Conservation (phyloP, 129 eudicot species). For the Artemisia annua region DNA sequence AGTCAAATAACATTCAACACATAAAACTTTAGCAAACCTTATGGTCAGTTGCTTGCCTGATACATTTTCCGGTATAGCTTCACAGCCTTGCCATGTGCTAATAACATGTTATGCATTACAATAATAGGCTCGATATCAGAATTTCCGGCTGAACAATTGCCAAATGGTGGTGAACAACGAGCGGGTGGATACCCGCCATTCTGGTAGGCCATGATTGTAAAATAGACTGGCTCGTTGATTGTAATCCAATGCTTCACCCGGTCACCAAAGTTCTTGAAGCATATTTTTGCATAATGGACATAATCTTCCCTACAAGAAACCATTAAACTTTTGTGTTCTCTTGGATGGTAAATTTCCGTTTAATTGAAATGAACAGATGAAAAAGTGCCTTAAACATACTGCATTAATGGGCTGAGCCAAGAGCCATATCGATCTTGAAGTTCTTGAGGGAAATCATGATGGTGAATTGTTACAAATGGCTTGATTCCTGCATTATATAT, state of each 20-base stretch:
- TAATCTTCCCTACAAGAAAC: conserved; percentile 66
- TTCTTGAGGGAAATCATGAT: conserved; percentile 75
- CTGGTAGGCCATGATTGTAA: conserved; percentile 46
- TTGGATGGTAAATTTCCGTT: too few relatives aligned
- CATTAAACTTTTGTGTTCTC: neutral
- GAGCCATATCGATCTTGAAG: conserved; percentile 72
- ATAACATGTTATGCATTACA: conserved; percentile 66
- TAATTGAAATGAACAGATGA: neutral
- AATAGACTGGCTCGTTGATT: conserved; percentile 81
- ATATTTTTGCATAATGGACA: conserved; percentile 59
- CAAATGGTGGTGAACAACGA: conserved; percentile 83
- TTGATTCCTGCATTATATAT: conserved; percentile 47
- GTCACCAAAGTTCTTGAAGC: conserved; percentile 70
- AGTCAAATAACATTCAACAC: neutral
- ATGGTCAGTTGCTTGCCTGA: conserved; percentile 35
- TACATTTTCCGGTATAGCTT: conserved; percentile 51
- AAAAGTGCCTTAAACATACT: conserved; percentile 39
- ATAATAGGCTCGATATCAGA: conserved; percentile 75
- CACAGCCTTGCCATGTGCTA: conserved; percentile 82
- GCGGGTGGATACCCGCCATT: conserved; percentile 63
- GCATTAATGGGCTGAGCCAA: conserved; percentile 85
- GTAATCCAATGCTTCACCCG: conserved; percentile 79
- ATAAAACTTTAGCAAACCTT: neutral
- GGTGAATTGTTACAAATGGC: conserved; percentile 85
- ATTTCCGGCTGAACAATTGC: conserved; percentile 64